phyloP scores from a whole-genome alignment of 768 basidiomycete species.

The Mycena rosella region DNA sequence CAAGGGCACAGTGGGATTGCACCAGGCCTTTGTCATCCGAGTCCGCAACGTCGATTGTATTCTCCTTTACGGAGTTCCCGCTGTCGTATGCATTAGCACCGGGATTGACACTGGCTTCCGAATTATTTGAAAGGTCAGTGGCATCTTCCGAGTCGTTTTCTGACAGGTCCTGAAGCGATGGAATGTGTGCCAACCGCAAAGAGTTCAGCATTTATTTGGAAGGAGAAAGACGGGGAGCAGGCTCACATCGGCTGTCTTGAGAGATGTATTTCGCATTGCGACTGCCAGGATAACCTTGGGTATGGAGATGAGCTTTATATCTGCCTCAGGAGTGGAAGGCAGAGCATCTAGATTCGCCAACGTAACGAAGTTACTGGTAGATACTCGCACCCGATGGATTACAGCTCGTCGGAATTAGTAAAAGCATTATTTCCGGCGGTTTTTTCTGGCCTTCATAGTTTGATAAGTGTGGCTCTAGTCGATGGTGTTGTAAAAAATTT shows the following conservation, averaged over 20 bases:
- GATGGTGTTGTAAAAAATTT: no score
- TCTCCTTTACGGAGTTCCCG: no score
- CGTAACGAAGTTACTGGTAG: neutral
- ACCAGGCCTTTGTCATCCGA: no score
- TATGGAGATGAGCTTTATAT: conserved; percentile 12
- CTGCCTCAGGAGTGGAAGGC: neutral
- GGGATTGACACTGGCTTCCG: no score
- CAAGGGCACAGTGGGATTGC: no score
- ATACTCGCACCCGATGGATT: conserved; percentile 3
- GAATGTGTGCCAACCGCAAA: neutral
- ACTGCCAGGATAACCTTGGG: conserved; percentile 3
- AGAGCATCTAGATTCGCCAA: neutral
- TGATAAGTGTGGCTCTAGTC: no score
- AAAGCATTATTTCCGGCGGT: no score
- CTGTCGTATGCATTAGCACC: no score
- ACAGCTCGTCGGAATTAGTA: no score
- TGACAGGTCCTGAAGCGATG: neutral
- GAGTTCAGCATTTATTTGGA: neutral
- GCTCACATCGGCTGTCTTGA: neutral
- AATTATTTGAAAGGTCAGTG: no score
- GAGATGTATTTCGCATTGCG: neutral
- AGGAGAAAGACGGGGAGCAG: neutral
- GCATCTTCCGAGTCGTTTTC: neutral
- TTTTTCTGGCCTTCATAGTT: no score
- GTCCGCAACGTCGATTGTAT: no score